These are phyloP conservation scores for Fusarium devonianum DNA, from an alignment of 2,329 filamentous ascomycete species.

Conservation along the genomic window DNA sequence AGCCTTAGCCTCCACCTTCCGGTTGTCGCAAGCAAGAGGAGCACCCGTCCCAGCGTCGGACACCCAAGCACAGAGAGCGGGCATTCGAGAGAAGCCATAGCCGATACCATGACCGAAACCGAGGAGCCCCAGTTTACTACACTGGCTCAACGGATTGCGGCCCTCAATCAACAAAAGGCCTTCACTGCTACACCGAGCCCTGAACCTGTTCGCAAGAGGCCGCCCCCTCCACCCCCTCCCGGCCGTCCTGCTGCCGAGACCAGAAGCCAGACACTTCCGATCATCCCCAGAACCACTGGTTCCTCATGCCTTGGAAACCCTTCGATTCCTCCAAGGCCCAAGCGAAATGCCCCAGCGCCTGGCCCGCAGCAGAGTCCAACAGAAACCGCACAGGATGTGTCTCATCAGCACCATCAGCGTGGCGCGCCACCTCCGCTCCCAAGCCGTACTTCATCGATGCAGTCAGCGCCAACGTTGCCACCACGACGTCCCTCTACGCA, in stretches of 20 bases:
- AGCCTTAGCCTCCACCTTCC: conserved; percentile 5
- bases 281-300: conserved; percentile 42
- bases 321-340: conserved; percentile 32
- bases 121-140: conserved; percentile 69
- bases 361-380: conserved; percentile 11
- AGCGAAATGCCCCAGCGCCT: conserved; percentile 22
- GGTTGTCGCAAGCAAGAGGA: neutral
- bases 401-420: too few relatives aligned
- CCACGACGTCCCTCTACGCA: conserved; percentile 58
- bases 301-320: conserved; percentile 24
- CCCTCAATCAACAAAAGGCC: conserved; percentile 68
- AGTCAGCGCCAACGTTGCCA: conserved; percentile 57
- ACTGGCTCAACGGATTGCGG: conserved; percentile 68
- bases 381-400: conserved; percentile 18
- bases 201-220: conserved; percentile 53
- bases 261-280: conserved; percentile 48
- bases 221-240: conserved; percentile 51
- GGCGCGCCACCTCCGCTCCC: conserved; percentile 49
- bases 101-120: conserved; percentile 62
- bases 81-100: neutral
- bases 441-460: conserved; percentile 40
- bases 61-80: neutral
- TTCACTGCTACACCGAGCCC: conserved; percentile 55
- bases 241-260: conserved; percentile 50
- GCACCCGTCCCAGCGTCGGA: neutral